Percentiles rank a stretch among this genome's conserved stretches.
These are phyloP conservation scores for Polygonum maritimum DNA, from an alignment of 148 eudicot species.

Conservation along the genomic window DNA sequence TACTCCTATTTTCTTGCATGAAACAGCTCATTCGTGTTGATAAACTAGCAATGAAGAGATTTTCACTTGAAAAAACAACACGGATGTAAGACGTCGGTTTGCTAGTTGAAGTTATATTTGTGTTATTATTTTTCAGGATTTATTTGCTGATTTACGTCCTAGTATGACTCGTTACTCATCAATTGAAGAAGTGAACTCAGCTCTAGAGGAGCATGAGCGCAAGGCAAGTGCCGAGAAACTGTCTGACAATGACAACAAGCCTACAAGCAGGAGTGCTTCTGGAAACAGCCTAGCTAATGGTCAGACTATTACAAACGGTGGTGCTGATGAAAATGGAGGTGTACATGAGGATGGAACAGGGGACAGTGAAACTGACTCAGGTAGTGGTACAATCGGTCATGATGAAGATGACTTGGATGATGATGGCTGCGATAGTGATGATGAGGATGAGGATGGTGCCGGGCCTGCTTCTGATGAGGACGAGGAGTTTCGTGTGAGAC, in stretches of 20 bases:
- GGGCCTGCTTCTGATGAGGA: conserved; percentile 81
- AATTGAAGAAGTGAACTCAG: conserved; percentile 70
- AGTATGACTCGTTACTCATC: conserved; percentile 79
- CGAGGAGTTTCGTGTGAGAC: conserved; percentile 73
- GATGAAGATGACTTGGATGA: conserved; percentile 73
- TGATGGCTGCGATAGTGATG: conserved; percentile 55
- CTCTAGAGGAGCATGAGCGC: conserved; percentile 82
- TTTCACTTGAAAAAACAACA: background rate
- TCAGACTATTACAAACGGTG: conserved; percentile 44
- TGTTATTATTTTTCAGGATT: conserved; percentile 38
- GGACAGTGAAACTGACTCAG: conserved; percentile 68
- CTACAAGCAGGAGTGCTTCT: conserved; percentile 34
- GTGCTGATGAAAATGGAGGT: conserved; percentile 53
- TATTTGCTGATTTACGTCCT: conserved; percentile 91
- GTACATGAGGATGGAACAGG: conserved; percentile 42
- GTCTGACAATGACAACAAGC: conserved; percentile 44
- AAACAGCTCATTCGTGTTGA: background rate
- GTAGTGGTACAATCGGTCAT: conserved; percentile 55
- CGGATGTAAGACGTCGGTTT: background rate
- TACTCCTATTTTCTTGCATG: background rate
- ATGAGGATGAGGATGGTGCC: conserved; percentile 51
- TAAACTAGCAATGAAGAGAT: background rate
- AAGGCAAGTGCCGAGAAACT: conserved; percentile 53
- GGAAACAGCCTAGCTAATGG: conserved; percentile 39
- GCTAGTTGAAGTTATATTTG: background rate